Conservation (phyloP, 139 green algal genomes). For the Medakamo hakoo region DNA sequence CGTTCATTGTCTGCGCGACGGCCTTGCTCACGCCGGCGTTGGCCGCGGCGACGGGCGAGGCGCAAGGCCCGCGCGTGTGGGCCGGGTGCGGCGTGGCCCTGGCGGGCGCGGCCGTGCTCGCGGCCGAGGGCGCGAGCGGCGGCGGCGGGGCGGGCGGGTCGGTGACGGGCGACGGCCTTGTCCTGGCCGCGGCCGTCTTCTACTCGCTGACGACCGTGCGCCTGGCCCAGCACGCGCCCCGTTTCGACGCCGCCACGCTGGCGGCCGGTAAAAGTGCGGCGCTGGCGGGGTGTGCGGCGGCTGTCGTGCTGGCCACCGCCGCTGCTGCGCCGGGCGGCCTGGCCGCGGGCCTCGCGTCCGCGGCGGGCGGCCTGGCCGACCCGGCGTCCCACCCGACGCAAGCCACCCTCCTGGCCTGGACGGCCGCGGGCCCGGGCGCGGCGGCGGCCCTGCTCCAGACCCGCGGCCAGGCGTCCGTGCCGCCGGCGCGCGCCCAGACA, state of each 20-base stretch:
- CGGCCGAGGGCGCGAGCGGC: not conserved
- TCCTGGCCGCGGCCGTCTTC: not conserved
- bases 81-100: slow-evolving; percentile 13
- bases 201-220: not conserved
- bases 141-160: no score
- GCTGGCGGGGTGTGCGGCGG: not conserved
- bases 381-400: no score
- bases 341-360: no score
- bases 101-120: slow-evolving; percentile 13
- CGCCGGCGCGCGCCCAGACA: not conserved
- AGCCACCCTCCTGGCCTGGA: not conserved
- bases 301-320: no score
- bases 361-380: not conserved
- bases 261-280: not conserved
- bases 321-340: not conserved
- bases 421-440: no score
- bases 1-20: slow-evolving; percentile 22
- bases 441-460: not conserved
- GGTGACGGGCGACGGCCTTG: not conserved
- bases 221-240: not conserved
- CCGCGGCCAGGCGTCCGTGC: not conserved
- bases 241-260: not conserved
- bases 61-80: slow-evolving; percentile 7
- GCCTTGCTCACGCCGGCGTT: slow-evolving; percentile 17
- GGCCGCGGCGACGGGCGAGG: slow-evolving; percentile 6